Conservation (phyloP, 164 flowering plant species). For the Aristolochia californica region DNA sequence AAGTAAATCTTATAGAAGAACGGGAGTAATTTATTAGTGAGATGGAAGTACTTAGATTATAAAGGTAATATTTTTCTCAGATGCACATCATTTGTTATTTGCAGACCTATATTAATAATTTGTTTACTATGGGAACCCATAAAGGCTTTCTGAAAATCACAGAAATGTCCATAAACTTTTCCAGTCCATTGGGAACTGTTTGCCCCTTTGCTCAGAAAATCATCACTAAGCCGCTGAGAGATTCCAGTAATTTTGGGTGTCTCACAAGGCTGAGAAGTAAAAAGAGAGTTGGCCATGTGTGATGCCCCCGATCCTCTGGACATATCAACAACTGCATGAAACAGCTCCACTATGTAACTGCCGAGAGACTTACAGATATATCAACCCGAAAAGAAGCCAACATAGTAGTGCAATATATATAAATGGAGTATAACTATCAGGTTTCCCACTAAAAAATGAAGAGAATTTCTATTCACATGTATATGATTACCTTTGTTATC, state of each 20-base stretch:
- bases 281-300: slow-evolving; percentile 79
- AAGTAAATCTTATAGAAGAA: no score
- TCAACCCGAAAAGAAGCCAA: slow-evolving; percentile 6
- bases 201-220: slow-evolving; percentile 25
- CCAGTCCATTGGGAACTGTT: slow-evolving; percentile 29
- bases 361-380: slow-evolving; percentile 3
- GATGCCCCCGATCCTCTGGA: slow-evolving; percentile 71
- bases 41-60: no score
- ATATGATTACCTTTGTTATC: slow-evolving; percentile 34
- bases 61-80: not conserved
- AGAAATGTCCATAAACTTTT: slow-evolving; percentile 31
- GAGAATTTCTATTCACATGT: not conserved
- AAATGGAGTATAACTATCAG: no score
- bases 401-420: no score
- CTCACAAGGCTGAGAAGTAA: slow-evolving; percentile 50
- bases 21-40: no score
- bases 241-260: slow-evolving; percentile 30
- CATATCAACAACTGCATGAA: slow-evolving; percentile 71
- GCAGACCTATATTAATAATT: slow-evolving; percentile 54
- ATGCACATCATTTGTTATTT: slow-evolving; percentile 3
- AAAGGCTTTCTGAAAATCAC: slow-evolving; percentile 34
- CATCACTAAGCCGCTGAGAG: slow-evolving; percentile 36
- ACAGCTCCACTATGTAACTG: slow-evolving; percentile 56
- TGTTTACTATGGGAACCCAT: slow-evolving; percentile 20
- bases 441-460: no score